Conservation (phyloP, 208 protist species). For the Vickermania spadyakhi region DNA sequence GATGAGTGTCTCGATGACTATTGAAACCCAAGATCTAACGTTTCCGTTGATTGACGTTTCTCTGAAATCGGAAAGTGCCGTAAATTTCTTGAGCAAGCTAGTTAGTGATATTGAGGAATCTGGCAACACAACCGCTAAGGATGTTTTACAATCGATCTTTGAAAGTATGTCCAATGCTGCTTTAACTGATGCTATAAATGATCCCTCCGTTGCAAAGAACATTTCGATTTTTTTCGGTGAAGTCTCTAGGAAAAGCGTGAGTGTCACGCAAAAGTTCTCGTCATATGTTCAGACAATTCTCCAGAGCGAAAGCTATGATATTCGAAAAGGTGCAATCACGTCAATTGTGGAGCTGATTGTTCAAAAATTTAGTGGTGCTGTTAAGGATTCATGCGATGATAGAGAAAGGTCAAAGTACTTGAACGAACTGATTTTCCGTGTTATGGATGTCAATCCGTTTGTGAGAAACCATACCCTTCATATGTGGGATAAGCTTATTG, state of each 20-base stretch:
- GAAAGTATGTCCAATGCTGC: conserved; percentile 49
- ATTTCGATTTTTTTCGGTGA: conserved; percentile 69
- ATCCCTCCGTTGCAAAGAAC: conserved; percentile 58
- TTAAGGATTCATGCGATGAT: conserved; percentile 27
- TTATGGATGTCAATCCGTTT: conserved; percentile 85
- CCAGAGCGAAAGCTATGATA: conserved; percentile 79
- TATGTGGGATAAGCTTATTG: conserved; percentile 65
- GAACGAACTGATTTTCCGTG: conserved; percentile 72
- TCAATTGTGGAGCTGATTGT: conserved; percentile 77
- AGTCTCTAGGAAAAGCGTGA: conserved; percentile 70
- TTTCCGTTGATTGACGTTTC: conserved; percentile 62
- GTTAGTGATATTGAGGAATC: conserved; percentile 61
- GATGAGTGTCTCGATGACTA: conserved; percentile 3
- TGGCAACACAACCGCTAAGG: conserved; percentile 9
- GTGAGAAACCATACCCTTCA: conserved; percentile 78
- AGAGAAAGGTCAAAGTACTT: conserved; percentile 49
- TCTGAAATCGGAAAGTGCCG: conserved; percentile 61
- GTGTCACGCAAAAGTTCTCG: conserved; percentile 51
- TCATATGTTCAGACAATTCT: conserved; percentile 45
- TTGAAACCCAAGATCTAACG: conserved; percentile 49
- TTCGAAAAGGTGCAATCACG: conserved; percentile 76
- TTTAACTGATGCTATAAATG: conserved; percentile 42
- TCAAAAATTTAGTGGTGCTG: conserved; percentile 62
- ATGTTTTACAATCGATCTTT: conserved; percentile 48
- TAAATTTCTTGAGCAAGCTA: conserved; percentile 65